Base-by-base conservation (phyloP, 2,329 filamentous ascomycete species). In the Arthrobotrys megalospora region DNA sequence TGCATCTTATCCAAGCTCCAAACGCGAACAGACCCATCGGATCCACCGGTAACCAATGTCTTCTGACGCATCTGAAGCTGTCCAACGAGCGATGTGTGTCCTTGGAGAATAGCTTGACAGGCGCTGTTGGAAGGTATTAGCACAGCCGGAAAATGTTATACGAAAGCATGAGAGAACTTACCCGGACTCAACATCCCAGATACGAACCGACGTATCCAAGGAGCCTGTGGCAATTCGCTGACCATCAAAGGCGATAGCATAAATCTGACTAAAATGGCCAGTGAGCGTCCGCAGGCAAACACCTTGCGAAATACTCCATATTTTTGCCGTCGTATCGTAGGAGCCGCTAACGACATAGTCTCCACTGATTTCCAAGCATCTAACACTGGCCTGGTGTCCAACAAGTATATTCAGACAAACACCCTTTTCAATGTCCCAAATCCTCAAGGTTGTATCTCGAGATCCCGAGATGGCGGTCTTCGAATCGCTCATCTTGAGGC, bases 241-340 rank as follows among this genome's bases (percentile, higher is more conserved):
- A 45, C 96, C 96, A 83, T 99, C 96, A 85, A 98, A 99, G 0
- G 96, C 96, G 83, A 99, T 97, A 19, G 96, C 96, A 84, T 99
- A 99, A 75, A 99, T 99, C 83, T 99, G 96, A 83, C 95, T 98
- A 85, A 97, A 99, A 85, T 99, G 96, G 0, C 96, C 96, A 52
- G 92, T 91, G 45, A 99, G 87, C 0, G 94, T 97, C 81, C 95
- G 91, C 68, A 98, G 86, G 84, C 96, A 99, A 80, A 93, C 91
- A 34, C 96, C 96, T 85, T 97, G 93, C 1, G 93, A 97, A 65
- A 99, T 98, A 84, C 93, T 97, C 96, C 96, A 99, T 72, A 99
- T 95, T 82, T 94, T 92, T 21, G 96, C 96, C 21, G 93, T 97
- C 6, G 96, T 97, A 84, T 99, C 96, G 85, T 99, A 99, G 84